Base-by-base conservation (phyloP, 225 moss, liverwort and hornwort species). In the Anthoceros angustus region DNA sequence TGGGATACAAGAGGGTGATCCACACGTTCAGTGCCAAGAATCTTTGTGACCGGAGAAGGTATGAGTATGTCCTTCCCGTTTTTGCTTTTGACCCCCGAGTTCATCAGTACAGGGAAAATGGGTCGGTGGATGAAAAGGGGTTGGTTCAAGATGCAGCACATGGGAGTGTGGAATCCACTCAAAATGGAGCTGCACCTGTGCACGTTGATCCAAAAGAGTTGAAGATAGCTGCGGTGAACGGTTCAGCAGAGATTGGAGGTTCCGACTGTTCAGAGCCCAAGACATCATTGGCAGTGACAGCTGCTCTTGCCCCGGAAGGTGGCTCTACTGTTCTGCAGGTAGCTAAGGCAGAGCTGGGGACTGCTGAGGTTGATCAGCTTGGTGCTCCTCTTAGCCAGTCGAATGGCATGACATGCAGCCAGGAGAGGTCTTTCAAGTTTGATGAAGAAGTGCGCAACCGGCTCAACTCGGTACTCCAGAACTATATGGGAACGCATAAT, bases 61-160 rank as follows among this genome's bases (percentile, higher is more conserved):
- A 98, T 42, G 88, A 91, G 78, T 98, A 98, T 73, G 71, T 98
- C 45, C 76, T 98, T 40, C 91, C 91, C 8, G 83, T 87, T 7
- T 92, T 85, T 72, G 88, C 83, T 18, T 98, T 98, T 46, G 87
- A 98, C 67, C 95, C 85, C 4, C 62, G 77, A 65, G 80, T 78
- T 25, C 77, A 83, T 62, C 86, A 83, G 41, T 76, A 83, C 63
- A 69, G 80, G 42, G 78, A 83, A 16, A 73, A 76, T 43, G 65
- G 79, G 71, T 75, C 70, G 32, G 32, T 32, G 32, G 32, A 32
- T 32, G 32, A 32, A 32, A 32, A 32, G 4, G 32, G 32, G 32
- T 32, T 32, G 75, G 73, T 68, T 79, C 81, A 63, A 38, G 32
- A 63, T 38, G 11, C 11, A 11, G 62, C 12, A 20, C 23, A 11